These are phyloP conservation scores for Pseudonectria foliicola DNA, from an alignment of 2,329 filamentous ascomycete species.

Conservation along the genomic window DNA sequence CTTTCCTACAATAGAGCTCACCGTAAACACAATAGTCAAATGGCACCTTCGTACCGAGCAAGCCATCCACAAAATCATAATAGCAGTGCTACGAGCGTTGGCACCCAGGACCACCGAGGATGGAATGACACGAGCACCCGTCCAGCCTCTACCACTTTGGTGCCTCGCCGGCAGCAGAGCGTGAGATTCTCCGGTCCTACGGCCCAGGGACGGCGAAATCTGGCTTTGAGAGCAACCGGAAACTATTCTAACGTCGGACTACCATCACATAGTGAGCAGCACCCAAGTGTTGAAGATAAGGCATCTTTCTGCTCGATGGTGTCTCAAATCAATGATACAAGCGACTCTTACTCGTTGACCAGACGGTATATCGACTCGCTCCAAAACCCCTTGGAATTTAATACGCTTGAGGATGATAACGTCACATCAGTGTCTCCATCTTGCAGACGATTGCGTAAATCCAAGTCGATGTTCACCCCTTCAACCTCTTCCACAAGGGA, in stretches of 20 bases:
- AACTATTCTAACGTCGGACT: constrained; percentile 13
- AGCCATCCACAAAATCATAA: constrained; percentile 12
- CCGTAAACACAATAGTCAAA: constrained; percentile 24
- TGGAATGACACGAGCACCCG: constrained; percentile 10
- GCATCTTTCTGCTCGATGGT: constrained; percentile 10
- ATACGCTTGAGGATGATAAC: constrained; percentile 43
- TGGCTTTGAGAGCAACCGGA: constrained; percentile 24
- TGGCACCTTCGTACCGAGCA: constrained; percentile 18
- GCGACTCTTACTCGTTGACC: constrained; percentile 12
- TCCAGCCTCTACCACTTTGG: constrained; percentile 9
- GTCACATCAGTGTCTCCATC: constrained; percentile 40
- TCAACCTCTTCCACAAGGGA: constrained; percentile 14
- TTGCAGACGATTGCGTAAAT: constrained; percentile 44
- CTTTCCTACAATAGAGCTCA: constrained; percentile 52
- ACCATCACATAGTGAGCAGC: constrained; percentile 3
- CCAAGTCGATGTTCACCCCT: constrained; percentile 45
- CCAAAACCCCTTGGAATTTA: constrained; percentile 34
- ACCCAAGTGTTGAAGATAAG: constrained; percentile 7
- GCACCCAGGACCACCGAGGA: constrained; percentile 8
- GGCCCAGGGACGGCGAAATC: constrained; percentile 20
- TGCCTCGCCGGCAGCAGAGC: constrained; percentile 42
- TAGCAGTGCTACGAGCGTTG: constrained; percentile 13
- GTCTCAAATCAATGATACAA: constrained; percentile 6
- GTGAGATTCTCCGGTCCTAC: constrained; percentile 44
- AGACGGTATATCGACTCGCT: constrained; percentile 18